Evolutionary conservation across 2,329 filamentous ascomycete genomes (phyloP), one percentile per base, ranked within the genome.

Genomic region (Alternaria tenuissima): DNA sequence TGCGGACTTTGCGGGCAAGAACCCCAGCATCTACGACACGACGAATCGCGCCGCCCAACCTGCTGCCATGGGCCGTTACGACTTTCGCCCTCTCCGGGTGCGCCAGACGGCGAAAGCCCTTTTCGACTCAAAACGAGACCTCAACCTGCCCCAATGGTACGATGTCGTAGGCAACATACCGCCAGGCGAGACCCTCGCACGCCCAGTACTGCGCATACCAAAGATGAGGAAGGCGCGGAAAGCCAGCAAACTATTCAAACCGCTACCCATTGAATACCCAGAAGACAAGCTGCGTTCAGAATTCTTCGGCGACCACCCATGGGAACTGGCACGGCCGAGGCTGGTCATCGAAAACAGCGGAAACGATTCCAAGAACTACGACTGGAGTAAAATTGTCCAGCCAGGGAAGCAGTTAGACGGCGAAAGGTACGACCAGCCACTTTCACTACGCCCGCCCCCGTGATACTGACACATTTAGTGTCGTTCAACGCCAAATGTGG

Each of bases 291-390:
- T 99, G 73, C 89, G 95, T 65, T 84, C 81, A 68, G 87, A 89
- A 28, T 99, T 98, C 82, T 99, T 92, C 83, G 88, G 86, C 73
- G 94, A 99, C 78, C 95, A 99, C 77, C 95, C 95, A 5, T 99
- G 95, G 95, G 95, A 99, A 81, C 82, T 99, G 74, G 95, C 95
- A 18, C 86, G 94, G 64, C 95, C 95, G 55, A 86, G 92, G 68
- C 85, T 97, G 59, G 83, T 99, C 47, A 81, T 98, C 9, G 95
- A 99, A 81, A 84, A 89, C 68, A 91, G 94, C 72, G 95, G 95
- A 54, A 91, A 90, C 75, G 94, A 99, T 74, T 84, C 87, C 52
- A 87, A 90, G 76, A 83, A 81, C 55, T 89, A 88, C 71, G 88
- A 97, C 78, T 98, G 94, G 94, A 91, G 89, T 69, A 88, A 85